Percentiles rank a stretch among this genome's conserved stretches.
phyloP scores from a whole-genome alignment of 768 basidiomycete genomes.

The Leccinum barrowsii region DNA sequence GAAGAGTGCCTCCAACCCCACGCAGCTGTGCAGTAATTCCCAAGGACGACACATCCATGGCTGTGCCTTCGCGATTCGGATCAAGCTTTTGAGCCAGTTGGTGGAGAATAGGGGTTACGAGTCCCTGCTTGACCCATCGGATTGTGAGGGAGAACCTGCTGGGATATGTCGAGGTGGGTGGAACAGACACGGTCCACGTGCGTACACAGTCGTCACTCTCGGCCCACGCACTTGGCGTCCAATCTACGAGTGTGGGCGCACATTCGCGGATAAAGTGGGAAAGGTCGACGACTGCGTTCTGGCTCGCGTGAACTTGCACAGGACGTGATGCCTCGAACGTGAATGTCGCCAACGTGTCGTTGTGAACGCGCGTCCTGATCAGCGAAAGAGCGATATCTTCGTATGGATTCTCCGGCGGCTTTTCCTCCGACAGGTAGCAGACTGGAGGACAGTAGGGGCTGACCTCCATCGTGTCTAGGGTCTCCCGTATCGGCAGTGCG shows the following conservation, averaged over 20 bases:
- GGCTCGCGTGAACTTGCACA: constrained; percentile 36
- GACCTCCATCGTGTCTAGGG: constrained; percentile 21
- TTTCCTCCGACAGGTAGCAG: constrained; percentile 49
- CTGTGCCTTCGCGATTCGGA: neutral
- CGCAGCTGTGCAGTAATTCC: constrained; percentile 43
- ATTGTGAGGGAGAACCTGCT: constrained; percentile 47
- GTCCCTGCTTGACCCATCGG: constrained; percentile 49
- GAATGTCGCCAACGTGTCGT: constrained; percentile 49
- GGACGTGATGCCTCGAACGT: constrained; percentile 40
- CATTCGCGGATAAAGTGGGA: constrained; percentile 45
- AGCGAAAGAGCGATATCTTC: constrained; percentile 29
- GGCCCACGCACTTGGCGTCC: constrained; percentile 35
- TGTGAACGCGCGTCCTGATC: constrained; percentile 17
- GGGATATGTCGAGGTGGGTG: constrained; percentile 12
- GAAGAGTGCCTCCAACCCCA: constrained; percentile 52
- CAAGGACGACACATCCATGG: constrained; percentile 27
- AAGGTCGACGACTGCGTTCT: constrained; percentile 55
- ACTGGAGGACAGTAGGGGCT: constrained; percentile 63
- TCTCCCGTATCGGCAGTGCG: constrained; percentile 52
- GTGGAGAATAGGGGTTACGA: constrained; percentile 56
- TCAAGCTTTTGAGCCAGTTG: constrained; percentile 31
- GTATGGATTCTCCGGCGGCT: constrained; percentile 24
- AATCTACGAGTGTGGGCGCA: constrained; percentile 50
- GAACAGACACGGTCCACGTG: constrained; percentile 57
- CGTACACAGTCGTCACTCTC: constrained; percentile 62